A percentile compares a stretch with the other conserved stretches of the same genome.
Evolutionary conservation across 1,139 yeast genomes (phyloP).

Genomic region (Taiozyma sp.): DNA sequence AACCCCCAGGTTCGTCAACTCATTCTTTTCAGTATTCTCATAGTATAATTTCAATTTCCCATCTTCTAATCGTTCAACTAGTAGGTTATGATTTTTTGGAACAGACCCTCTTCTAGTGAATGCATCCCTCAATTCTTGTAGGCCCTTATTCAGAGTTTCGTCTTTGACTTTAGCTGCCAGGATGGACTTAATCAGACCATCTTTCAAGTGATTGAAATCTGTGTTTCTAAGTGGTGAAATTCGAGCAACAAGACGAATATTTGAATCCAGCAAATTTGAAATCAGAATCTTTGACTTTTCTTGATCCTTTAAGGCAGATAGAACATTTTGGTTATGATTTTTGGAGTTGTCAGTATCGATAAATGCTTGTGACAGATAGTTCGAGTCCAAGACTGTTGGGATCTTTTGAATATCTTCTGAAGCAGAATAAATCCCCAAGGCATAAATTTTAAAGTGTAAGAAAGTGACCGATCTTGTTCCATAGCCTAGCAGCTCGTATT

Average conservation of each 20-base stretch:
- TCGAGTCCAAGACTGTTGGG: conserved; percentile 40
- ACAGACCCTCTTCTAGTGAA: conserved; percentile 57
- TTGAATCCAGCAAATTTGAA: conserved; percentile 51
- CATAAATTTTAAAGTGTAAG: conserved; percentile 80
- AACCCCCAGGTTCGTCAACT: conserved; percentile 35
- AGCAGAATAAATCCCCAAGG: conserved; percentile 74
- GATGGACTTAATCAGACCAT: conserved; percentile 77
- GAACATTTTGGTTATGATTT: conserved; percentile 44
- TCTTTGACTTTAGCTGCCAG: conserved; percentile 30
- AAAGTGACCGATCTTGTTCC: conserved; percentile 86
- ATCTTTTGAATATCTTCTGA: conserved; percentile 48
- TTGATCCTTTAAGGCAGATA: conserved; percentile 54
- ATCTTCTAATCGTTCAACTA: conserved; percentile 41
- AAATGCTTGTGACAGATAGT: conserved; percentile 30
- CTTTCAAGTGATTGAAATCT: conserved; percentile 83
- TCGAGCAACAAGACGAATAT: conserved; percentile 62
- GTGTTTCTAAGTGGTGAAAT: conserved; percentile 87
- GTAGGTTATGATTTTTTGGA: conserved; percentile 55
- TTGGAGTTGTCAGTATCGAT: conserved; percentile 28
- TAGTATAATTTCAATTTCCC: conserved; percentile 46
- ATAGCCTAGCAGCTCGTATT: conserved; percentile 50
- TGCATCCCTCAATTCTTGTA: conserved; percentile 49
- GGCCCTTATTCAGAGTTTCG: conserved; percentile 40
- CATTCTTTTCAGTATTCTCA: conserved; percentile 30
- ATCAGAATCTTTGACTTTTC: conserved; percentile 50